Conservation (phyloP, 257 asterid species). For the Capsicum pubescens region DNA sequence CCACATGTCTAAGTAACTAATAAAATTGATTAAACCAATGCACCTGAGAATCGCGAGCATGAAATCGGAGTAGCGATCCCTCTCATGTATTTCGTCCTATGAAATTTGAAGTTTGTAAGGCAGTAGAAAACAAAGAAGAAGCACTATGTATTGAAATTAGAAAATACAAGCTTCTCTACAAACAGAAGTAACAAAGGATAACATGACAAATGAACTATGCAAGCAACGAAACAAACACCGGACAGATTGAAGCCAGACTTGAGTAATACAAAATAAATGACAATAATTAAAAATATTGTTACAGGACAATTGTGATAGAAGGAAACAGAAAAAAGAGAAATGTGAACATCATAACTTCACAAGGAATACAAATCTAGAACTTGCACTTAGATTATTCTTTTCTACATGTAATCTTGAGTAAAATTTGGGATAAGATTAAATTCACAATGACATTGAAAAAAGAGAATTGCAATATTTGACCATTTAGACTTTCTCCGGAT, state of each 20-base stretch:
- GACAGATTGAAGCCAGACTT: not conserved
- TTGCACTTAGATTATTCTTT: not conserved
- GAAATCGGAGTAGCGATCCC: constrained; percentile 95
- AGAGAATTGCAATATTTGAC: not conserved
- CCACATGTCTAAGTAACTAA: not conserved
- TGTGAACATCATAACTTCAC: constrained; percentile 9
- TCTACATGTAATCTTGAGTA: not conserved
- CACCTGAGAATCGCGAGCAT: constrained; percentile 97
- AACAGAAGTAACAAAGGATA: constrained; percentile 17
- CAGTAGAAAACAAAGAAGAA: constrained; percentile 11
- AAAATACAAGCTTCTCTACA: constrained; percentile 17
- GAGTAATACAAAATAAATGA: not conserved
- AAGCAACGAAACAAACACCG: not conserved
- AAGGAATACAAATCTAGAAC: constrained; percentile 9
- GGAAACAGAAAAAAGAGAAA: constrained; percentile 23
- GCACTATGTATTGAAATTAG: not conserved
- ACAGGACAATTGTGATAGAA: not conserved
- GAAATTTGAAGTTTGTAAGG: constrained; percentile 35
- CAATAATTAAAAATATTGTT: not conserved
- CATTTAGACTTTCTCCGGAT: not conserved
- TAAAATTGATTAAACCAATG: constrained; percentile 35
- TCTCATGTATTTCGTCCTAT: constrained; percentile 98
- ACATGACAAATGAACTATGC: not conserved
- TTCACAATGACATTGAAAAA: not conserved
- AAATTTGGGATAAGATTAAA: constrained; percentile 4